Conservation (phyloP, 164 flowering plant species). For the Aristolochia fimbriata region DNA sequence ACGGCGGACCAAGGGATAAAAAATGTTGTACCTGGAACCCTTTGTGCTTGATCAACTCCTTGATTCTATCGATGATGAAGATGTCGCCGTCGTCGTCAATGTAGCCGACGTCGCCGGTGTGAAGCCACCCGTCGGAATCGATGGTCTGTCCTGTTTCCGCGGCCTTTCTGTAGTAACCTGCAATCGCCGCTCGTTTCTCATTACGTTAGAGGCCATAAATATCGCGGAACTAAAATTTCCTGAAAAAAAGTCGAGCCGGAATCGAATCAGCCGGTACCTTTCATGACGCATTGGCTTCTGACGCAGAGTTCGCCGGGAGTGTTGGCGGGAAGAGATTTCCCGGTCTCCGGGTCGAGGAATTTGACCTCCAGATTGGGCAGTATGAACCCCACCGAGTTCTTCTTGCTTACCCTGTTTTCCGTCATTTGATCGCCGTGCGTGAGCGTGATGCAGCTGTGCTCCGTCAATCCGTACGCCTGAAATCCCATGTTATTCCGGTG, state of each 20-base stretch:
- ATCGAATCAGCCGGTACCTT: constrained; percentile 73
- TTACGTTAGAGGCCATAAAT: background rate
- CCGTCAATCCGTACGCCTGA: constrained; percentile 72
- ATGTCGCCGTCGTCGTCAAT: constrained; percentile 90
- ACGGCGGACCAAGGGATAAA: background rate
- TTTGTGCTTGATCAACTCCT: constrained; percentile 92
- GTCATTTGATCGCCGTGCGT: constrained; percentile 48
- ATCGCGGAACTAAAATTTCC: no score
- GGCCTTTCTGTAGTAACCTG: constrained; percentile 78
- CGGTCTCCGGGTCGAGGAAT: constrained; percentile 77
- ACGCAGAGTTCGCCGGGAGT: constrained; percentile 87
- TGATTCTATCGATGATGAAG: constrained; percentile 93
- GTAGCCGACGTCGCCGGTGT: constrained; percentile 93
- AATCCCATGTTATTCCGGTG: no score
- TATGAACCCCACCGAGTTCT: constrained; percentile 81
- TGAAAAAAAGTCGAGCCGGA: no score
- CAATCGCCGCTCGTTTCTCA: background rate
- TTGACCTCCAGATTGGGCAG: constrained; percentile 86
- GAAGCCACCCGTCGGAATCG: constrained; percentile 82
- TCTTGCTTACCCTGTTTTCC: constrained; percentile 47
- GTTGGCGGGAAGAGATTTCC: constrained; percentile 64
- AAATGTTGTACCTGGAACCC: constrained; percentile 72
- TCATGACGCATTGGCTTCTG: constrained; percentile 93
- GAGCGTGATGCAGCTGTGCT: constrained; percentile 95
- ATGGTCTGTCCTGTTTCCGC: constrained; percentile 67